Base-by-base conservation (phyloP, 1,284 basidiomycete species). In the Melampsora americana region DNA sequence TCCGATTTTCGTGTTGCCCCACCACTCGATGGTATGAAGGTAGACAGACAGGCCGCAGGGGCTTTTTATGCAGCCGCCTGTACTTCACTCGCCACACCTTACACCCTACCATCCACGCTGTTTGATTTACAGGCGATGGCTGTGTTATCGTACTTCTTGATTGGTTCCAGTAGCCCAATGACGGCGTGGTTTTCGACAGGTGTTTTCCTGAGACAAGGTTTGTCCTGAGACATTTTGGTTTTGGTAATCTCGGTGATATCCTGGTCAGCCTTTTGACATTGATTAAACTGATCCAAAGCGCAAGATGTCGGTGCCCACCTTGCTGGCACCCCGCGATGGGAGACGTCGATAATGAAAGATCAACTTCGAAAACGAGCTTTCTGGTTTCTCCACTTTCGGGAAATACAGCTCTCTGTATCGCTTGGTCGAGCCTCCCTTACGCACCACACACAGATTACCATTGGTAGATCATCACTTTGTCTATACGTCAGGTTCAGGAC, bases 311-410 rank as follows among this genome's bases (percentile, higher is more conserved):
- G 32, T 23, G 62, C 50, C 20, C 61, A 73, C 50, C 61, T 35
- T 2, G 35, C 48, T 23, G 60, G 46, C 28, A 46, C 32, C 9
- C 61, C 62, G 23, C 70, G 62, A 66, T 73, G 70, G 70, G 62
- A 53, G 16, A 53, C 70, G 26, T 66, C 70, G 1, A 20, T 73
- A 18, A 73, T 73, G 70, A 73, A 53, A 66, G 70, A 73, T 56
- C 70, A 73, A 53, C 46, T 73, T 16, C 23, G 70, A 23, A 73
- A 73, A 56, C 61, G 62, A 20, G 70, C 70, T 1, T 60, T 73
- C 2, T 73, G 62, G 62, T 50, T 42, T 39, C 62, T 73, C 7
- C 46, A 32, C 28, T n/a, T 39, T 16, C 18, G 30, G 61, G 70
- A 66, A 53, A 20, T 73, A 30, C 39, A 23, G 23, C 62, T 73